phyloP scores from a whole-genome alignment of 2,329 filamentous ascomycete genomes.

The Sphaerostilbella broomeana region DNA sequence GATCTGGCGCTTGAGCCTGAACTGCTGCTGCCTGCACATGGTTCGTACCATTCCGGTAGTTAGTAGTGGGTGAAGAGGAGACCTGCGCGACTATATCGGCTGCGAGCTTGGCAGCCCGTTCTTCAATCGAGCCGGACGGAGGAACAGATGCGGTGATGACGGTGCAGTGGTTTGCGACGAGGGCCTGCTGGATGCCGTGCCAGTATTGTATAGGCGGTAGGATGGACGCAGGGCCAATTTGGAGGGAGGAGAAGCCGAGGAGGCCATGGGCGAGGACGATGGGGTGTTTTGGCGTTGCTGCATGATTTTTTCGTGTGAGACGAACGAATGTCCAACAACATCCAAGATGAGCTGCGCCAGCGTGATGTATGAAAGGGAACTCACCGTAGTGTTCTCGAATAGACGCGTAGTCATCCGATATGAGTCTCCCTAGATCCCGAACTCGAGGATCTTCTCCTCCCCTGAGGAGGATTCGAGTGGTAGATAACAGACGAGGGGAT shows the following conservation, averaged over 20 bases:
- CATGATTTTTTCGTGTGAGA: too few relatives aligned
- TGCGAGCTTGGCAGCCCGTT: conserved; percentile 52
- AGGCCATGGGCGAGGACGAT: conserved; percentile 61
- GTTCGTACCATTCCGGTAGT: too few relatives aligned
- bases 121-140: conserved; percentile 53
- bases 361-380: conserved; percentile 1
- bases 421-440: conserved; percentile 34
- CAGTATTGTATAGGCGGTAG: conserved; percentile 57
- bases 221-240: conserved; percentile 45
- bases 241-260: conserved; percentile 55
- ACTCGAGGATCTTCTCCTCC: conserved; percentile 33
- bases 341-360: background rate
- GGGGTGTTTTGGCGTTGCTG: conserved; percentile 52
- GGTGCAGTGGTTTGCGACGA: conserved; percentile 44
- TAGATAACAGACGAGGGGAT: conserved; percentile 1
- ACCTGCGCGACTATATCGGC: conserved; percentile 42
- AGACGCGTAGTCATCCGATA: conserved; percentile 41
- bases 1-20: too few relatives aligned
- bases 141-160: conserved; percentile 58
- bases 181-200: conserved; percentile 55
- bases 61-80: conserved; percentile 21
- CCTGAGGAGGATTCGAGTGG: conserved; percentile 5
- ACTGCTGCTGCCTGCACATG: background rate
- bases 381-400: conserved; percentile 41
- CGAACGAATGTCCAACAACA: background rate